These are phyloP conservation scores for Lentinula novae-zelandiae DNA, from an alignment of 1,284 basidiomycete genomes.

Conservation along the genomic window DNA sequence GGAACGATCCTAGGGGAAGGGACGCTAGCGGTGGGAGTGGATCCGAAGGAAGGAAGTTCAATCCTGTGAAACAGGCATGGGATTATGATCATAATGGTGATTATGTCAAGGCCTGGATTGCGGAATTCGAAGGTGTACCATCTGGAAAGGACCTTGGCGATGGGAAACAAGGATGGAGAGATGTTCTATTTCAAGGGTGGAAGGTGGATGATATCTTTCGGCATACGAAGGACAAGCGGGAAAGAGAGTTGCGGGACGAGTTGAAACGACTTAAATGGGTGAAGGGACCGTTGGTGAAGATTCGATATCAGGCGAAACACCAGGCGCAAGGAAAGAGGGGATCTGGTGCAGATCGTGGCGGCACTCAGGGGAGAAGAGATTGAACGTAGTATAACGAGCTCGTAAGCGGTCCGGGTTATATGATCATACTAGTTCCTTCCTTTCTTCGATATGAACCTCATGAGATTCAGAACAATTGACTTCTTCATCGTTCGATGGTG, in stretches of 20 bases:
- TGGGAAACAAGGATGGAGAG: constrained; percentile 6
- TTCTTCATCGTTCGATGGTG: too few species aligned
- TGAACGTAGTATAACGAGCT: too few species aligned
- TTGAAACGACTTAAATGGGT: constrained; percentile 7
- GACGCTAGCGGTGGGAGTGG: constrained; percentile 14
- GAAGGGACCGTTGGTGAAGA: constrained; percentile 16
- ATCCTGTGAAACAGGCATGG: constrained; percentile 50
- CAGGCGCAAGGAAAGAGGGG: neutral
- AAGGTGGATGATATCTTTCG: neutral
- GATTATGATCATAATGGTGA: constrained; percentile 46
- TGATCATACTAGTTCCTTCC: too few species aligned
- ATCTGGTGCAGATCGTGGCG: neutral
- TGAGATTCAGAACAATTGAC: too few species aligned
- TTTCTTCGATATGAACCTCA: too few species aligned
- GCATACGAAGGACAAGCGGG: neutral
- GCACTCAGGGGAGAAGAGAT: too few species aligned
- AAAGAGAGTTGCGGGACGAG: neutral
- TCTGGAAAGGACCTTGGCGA: neutral
- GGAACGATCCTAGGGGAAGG: constrained; percentile 46
- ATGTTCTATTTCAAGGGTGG: constrained; percentile 16
- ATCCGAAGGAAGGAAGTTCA: constrained; percentile 37
- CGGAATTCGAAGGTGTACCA: constrained; percentile 33
- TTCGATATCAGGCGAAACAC: constrained; percentile 8
- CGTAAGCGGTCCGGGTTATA: too few species aligned
- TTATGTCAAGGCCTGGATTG: constrained; percentile 45